phyloP scores from a whole-genome alignment of 192 early-diverging fungal genomes.

The Gonapodya prolifera region DNA sequence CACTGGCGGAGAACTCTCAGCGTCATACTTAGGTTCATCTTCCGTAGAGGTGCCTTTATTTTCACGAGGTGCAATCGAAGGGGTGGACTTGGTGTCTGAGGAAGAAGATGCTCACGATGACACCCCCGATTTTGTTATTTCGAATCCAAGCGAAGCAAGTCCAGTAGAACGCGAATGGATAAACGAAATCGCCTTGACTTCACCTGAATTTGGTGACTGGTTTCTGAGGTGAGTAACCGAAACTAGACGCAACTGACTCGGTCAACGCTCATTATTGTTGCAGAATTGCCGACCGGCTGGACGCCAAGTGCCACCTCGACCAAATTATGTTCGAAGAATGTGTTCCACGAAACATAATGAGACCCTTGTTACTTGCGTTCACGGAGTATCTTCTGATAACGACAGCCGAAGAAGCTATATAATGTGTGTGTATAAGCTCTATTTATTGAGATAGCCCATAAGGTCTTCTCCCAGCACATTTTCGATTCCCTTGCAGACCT shows the following conservation, averaged over 20 bases:
- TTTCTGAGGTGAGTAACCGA: not conserved
- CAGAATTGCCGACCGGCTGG: not conserved
- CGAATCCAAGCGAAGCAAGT: not conserved
- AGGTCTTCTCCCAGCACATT: conserved; percentile 80
- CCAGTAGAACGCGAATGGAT: not conserved
- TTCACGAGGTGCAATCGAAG: not conserved
- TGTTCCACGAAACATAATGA: not conserved
- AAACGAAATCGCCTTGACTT: not conserved
- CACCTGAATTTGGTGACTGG: not conserved
- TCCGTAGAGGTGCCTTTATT: not conserved
- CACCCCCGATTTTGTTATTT: not conserved
- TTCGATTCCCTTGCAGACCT: conserved; percentile 77
- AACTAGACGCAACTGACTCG: no score
- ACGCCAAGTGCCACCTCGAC: not conserved
- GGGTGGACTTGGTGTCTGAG: not conserved
- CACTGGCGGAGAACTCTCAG: not conserved
- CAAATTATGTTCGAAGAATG: not conserved
- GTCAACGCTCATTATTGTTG: not conserved
- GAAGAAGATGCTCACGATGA: not conserved
- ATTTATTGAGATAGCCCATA: not conserved
- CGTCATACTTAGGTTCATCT: not conserved
- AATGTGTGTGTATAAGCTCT: not conserved
- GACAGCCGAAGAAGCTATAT: not conserved
- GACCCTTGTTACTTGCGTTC: not conserved
- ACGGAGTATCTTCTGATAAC: not conserved